Evolutionary conservation across 345 rosid species (phyloP).

Genomic region (Eucalyptus guilfoylei): DNA sequence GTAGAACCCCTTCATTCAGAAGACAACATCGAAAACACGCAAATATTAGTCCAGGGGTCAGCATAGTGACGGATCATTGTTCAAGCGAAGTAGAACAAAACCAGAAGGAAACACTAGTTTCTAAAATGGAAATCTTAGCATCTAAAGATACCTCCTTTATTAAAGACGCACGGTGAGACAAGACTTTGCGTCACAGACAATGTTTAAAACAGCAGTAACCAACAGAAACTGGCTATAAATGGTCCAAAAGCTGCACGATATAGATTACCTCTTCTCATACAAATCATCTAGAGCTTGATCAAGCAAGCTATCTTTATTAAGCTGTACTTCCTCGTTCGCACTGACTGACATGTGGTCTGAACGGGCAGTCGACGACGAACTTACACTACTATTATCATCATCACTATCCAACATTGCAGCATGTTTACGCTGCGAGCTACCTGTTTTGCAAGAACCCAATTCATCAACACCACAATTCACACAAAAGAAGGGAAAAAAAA

Average conservation of each 20-base stretch:
- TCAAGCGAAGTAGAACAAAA: neutral
- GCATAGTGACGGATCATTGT: neutral
- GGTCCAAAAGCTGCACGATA: neutral
- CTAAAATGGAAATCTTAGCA: neutral
- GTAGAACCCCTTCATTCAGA: constrained; percentile 57
- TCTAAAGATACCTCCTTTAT: neutral
- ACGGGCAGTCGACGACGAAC: constrained; percentile 56
- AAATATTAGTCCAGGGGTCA: neutral
- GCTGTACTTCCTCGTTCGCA: constrained; percentile 46
- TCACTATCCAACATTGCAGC: constrained; percentile 26
- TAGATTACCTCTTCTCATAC: constrained; percentile 58
- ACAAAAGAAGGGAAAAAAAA: neutral
- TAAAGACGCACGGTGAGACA: neutral
- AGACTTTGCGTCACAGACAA: neutral
- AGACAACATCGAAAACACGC: neutral
- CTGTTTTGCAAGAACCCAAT: constrained; percentile 7
- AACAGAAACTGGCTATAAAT: neutral
- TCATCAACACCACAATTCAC: neutral
- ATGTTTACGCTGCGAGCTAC: constrained; percentile 38
- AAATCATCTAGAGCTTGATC: constrained; percentile 83
- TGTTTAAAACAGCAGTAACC: neutral
- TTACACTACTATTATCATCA: constrained; percentile 66
- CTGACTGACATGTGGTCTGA: constrained; percentile 43
- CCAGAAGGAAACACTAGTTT: neutral
- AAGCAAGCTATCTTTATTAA: constrained; percentile 51